Base-by-base conservation (phyloP, 2,329 filamentous ascomycete species). In the Alternaria triticimaculans region DNA sequence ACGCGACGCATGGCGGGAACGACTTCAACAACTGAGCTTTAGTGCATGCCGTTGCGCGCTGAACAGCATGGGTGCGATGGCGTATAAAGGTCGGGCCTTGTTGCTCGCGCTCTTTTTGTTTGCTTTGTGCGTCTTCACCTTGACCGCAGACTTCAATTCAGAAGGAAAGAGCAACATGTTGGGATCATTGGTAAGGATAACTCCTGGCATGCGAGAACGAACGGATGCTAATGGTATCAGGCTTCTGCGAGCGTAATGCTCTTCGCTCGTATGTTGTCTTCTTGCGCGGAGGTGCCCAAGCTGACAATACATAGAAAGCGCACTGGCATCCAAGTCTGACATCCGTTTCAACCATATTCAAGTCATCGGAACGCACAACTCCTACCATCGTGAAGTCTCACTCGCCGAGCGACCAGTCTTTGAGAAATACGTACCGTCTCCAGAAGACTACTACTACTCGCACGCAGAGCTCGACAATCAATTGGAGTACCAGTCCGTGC, bases 321-420 rank as follows among this genome's bases (percentile, higher is more conserved):
- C 61, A 20, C 37, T 63, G 9, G 63, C 62, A 49, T 62, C 61
- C 15, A 65, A 63, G 26, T 62, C 67, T 7, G 65, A 71, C 54
- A 71, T 85, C 55, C 84, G 83, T 55, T 81, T 86, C 76, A 86
- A 86, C 71, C 83, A 86, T 50, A 82, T 86, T 50, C 84, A 86
- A 68, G 81, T 86, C 45, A 74, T 85, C 41, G 84, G 84, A 66
- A 84, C 84, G 0, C 84, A 86, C 71, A 86, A 86, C 72, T 83
- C 81, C 64, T 86, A 86, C 72, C 84, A 86, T 63, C 77, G 81
- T 43, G 84, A 86, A 64, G 75, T 82, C 23, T 76, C 78, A 3
- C 75, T 79, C 2, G 73, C 76, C n/a, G 84, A 85, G 66, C 80
- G 80, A 37, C 66, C 75, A 3, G 68, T 80, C 11, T 82, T 85